These are phyloP conservation scores for Monosporascus ibericus DNA, from an alignment of 2,329 filamentous ascomycete genomes.

Conservation along the genomic window DNA sequence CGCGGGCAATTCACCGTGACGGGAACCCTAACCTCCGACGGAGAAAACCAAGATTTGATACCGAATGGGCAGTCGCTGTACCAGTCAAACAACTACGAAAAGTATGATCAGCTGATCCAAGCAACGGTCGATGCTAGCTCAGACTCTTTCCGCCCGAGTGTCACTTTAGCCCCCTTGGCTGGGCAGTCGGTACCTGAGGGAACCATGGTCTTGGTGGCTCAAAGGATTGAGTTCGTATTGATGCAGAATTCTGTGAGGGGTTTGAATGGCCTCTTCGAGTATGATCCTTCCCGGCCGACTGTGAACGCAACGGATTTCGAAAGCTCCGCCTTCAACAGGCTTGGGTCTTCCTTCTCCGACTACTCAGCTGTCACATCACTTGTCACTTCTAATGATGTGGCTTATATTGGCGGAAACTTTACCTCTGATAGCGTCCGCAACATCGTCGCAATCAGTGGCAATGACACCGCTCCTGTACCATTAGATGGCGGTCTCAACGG, in stretches of 20 bases:
- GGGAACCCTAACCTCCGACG: conserved; percentile 55
- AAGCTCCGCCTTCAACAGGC: conserved; percentile 68
- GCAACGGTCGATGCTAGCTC: conserved; percentile 75
- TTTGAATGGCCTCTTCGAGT: conserved; percentile 88
- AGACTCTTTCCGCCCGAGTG: conserved; percentile 67
- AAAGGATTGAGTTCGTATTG: conserved; percentile 72
- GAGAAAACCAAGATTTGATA: conserved; percentile 40
- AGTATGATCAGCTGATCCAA: conserved; percentile 88
- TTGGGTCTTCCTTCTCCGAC: conserved; percentile 62
- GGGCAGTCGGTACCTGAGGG: conserved; percentile 50
- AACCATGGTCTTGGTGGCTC: conserved; percentile 77
- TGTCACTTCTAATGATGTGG: conserved; percentile 54
- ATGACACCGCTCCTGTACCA: conserved; percentile 54
- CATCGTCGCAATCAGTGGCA: conserved; percentile 66
- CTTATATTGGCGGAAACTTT: conserved; percentile 83
- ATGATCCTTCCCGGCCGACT: conserved; percentile 58
- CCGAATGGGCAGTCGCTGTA: conserved; percentile 52
- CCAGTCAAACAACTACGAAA: conserved; percentile 94
- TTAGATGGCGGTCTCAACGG: conserved; percentile 73
- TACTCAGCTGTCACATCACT: conserved; percentile 67
- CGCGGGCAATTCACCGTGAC: conserved; percentile 81
- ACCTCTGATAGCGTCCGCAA: conserved; percentile 62
- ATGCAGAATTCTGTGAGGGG: conserved; percentile 64
- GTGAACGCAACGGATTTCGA: conserved; percentile 58
- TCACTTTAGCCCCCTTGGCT: conserved; percentile 67